Percentiles rank a stretch among this genome's conserved stretches.
Conservation (phyloP, 192 early-diverging fungal genomes). For the Coemansia sp. region DNA sequence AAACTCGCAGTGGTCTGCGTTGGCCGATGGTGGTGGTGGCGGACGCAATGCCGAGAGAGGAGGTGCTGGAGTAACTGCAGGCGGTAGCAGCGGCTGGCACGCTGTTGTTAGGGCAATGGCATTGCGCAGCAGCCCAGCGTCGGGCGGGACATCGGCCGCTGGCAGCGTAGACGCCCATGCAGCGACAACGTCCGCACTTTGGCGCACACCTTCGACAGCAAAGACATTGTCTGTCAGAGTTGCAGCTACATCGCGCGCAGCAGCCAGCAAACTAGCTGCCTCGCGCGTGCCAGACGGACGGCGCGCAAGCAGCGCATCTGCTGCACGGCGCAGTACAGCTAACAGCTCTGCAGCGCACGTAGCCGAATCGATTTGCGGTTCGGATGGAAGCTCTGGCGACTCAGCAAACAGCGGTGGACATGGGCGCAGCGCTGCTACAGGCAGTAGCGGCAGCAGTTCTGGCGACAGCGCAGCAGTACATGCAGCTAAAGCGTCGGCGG, state of each 20-base stretch:
- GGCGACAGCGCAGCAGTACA: conserved; percentile 14
- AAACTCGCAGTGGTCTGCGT: conserved; percentile 22
- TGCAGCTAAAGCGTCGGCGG: conserved; percentile 25
- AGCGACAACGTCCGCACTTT: conserved; percentile 10
- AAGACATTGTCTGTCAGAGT: background rate
- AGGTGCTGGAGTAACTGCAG: background rate
- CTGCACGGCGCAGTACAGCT: conserved; percentile 10
- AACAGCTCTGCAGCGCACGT: conserved; percentile 8
- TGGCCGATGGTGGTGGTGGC: background rate
- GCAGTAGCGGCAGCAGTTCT: background rate
- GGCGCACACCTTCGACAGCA: background rate
- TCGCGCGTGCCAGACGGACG: conserved; percentile 19
- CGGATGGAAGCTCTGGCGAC: background rate
- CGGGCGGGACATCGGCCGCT: conserved; percentile 19
- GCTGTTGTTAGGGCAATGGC: conserved; percentile 8
- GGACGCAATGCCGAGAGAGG: background rate
- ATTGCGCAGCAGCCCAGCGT: conserved; percentile 16
- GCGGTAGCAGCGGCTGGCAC: conserved; percentile 29
- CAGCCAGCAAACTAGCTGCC: conserved; percentile 7
- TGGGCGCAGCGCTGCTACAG: conserved; percentile 15
- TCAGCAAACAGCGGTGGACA: conserved; percentile 4
- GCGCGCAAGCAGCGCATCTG: conserved; percentile 12
- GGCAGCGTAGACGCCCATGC: conserved; percentile 14
- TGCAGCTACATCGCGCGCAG: conserved; percentile 3
- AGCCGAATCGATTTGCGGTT: background rate